Percentiles rank a stretch among this genome's conserved stretches.
Conservation (phyloP, 108 stramenopile genomes). For the Pseudonitzschia pungens region DNA sequence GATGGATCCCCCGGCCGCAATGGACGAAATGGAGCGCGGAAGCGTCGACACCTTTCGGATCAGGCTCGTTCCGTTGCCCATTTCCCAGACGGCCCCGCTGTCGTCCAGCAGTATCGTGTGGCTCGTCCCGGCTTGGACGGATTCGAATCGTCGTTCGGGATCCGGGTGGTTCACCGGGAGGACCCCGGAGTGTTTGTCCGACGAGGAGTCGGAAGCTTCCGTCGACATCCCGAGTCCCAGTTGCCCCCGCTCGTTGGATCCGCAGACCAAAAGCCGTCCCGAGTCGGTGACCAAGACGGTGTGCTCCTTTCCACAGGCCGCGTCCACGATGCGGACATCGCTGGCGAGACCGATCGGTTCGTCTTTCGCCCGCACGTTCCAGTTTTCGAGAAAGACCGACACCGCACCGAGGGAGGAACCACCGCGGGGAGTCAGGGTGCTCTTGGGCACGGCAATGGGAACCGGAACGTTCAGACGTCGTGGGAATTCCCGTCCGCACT, state of each 20-base stretch:
- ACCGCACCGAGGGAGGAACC: neutral
- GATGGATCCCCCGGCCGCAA: constrained; percentile 64
- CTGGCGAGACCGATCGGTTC: constrained; percentile 40
- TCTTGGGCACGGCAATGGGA: constrained; percentile 44
- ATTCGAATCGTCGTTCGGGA: constrained; percentile 42
- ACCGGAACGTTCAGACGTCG: constrained; percentile 46
- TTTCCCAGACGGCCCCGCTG: constrained; percentile 60
- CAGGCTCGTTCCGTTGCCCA: constrained; percentile 23
- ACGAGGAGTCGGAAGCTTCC: neutral
- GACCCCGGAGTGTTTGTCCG: neutral
- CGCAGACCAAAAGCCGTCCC: constrained; percentile 65
- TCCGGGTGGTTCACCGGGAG: constrained; percentile 43
- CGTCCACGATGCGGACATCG: constrained; percentile 61
- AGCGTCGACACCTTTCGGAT: constrained; percentile 17
- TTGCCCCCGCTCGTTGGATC: constrained; percentile 57
- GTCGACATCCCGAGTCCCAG: constrained; percentile 39
- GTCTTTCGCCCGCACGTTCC: constrained; percentile 28
- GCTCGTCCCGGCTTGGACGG: constrained; percentile 52
- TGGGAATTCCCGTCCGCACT: constrained; percentile 68
- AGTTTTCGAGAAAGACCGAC: constrained; percentile 40
- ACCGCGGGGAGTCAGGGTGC: neutral
- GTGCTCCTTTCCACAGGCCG: constrained; percentile 64
- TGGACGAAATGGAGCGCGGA: constrained; percentile 37
- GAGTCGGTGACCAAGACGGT: constrained; percentile 60
- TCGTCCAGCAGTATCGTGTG: constrained; percentile 61